Conservation (phyloP, 306 rosid genomes). For the Sophora flavescens region DNA sequence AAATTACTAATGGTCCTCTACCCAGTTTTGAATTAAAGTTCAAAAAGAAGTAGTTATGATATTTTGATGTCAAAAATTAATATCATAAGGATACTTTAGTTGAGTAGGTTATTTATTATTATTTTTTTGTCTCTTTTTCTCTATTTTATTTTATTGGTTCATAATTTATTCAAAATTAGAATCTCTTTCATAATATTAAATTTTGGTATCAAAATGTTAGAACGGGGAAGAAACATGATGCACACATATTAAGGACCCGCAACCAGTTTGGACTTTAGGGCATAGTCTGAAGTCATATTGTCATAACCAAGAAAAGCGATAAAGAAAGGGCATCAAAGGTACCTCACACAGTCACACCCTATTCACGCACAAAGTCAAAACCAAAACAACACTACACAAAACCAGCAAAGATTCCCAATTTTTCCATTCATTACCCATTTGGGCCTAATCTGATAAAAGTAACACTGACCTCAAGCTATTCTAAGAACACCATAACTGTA, state of each 20-base stretch:
- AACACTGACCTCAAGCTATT: background rate
- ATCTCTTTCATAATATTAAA: no score
- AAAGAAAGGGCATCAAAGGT: conserved; percentile 24
- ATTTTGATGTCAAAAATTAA: no score
- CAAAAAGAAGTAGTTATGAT: no score
- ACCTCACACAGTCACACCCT: background rate
- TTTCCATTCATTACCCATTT: background rate
- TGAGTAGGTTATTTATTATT: no score
- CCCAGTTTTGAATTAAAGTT: conserved; percentile 47
- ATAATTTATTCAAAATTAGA: no score
- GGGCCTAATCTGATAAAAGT: conserved; percentile 3
- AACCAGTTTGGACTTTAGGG: conserved; percentile 43
- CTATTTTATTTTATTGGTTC: no score
- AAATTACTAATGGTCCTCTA: background rate
- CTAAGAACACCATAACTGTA: conserved; percentile 49
- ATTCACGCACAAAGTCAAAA: conserved; percentile 46
- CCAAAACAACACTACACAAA: conserved; percentile 28
- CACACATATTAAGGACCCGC: conserved; percentile 45
- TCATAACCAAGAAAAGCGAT: conserved; percentile 33
- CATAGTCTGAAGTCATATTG: conserved; percentile 26
- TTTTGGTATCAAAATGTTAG: no score
- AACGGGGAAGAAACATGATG: conserved; percentile 28
- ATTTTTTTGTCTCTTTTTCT: no score
- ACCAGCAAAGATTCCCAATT: conserved; percentile 1
- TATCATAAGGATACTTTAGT: no score